Conservation (phyloP, 2,329 filamentous ascomycete species). For the Clonostachys byssicola region DNA sequence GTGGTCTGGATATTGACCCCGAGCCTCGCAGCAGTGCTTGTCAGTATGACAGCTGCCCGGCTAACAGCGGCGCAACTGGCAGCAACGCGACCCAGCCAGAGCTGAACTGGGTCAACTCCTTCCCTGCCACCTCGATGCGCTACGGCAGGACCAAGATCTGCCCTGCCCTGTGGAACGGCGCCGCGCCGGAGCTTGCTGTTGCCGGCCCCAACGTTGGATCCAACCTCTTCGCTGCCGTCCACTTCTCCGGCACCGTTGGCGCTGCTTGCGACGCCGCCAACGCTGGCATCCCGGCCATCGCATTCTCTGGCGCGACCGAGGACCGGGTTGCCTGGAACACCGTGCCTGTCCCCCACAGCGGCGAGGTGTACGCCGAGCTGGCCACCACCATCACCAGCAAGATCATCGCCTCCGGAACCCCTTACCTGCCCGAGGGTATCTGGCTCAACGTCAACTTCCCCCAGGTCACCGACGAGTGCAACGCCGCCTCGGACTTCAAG, state of each 20-base stretch:
- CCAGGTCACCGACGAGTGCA: conserved; percentile 44
- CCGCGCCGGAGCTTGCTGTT: conserved; percentile 57
- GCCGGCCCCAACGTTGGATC: conserved; percentile 56
- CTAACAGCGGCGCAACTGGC: conserved; percentile 50
- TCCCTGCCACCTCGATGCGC: conserved; percentile 59
- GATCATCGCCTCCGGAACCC: conserved; percentile 50
- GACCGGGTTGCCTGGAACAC: conserved; percentile 49
- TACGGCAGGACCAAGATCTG: conserved; percentile 56
- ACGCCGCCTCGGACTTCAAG: conserved; percentile 46
- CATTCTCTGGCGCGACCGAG: conserved; percentile 55
- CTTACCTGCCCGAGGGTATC: conserved; percentile 56
- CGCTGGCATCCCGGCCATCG: conserved; percentile 60
- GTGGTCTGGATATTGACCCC: conserved; percentile 43
- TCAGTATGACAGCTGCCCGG: conserved; percentile 57
- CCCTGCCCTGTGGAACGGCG: conserved; percentile 45
- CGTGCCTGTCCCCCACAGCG: conserved; percentile 42
- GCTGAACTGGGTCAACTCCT: conserved; percentile 71
- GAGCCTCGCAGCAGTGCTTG: conserved; percentile 44
- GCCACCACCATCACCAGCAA: conserved; percentile 52
- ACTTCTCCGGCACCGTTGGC: conserved; percentile 65
- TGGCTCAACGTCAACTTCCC: conserved; percentile 71
- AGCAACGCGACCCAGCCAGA: conserved; percentile 50
- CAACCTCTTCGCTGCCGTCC: conserved; percentile 53
- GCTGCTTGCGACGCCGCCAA: conserved; percentile 54
- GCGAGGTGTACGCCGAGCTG: conserved; percentile 59